Percentiles rank a stretch among this genome's conserved stretches.
Conservation (phyloP, 148 eudicot genomes). For the Rhododendron ferrugineum region DNA sequence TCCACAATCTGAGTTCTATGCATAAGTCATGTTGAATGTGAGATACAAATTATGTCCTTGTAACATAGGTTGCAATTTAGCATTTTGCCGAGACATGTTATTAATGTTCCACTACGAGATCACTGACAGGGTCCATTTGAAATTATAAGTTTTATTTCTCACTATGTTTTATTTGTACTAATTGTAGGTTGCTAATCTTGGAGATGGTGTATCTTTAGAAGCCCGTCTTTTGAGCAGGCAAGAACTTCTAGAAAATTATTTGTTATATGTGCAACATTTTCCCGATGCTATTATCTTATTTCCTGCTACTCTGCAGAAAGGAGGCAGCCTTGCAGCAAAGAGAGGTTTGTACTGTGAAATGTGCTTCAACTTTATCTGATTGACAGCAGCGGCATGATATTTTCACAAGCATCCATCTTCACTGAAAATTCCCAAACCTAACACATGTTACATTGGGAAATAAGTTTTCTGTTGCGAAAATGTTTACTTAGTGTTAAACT, state of each 20-base stretch:
- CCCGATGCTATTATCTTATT: conserved; percentile 17
- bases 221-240: conserved; percentile 89
- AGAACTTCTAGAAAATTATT: conserved; percentile 17
- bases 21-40: not conserved
- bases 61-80: not conserved
- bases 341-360: conserved; percentile 52
- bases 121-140: not conserved
- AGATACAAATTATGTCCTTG: not conserved
- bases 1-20: not conserved
- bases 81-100: not conserved
- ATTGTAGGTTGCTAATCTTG: conserved; percentile 68
- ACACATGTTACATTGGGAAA: not conserved
- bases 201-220: conserved; percentile 91
- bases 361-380: not conserved
- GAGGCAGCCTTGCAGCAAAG: conserved; percentile 85
- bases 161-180: not conserved
- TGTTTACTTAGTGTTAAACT: not conserved
- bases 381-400: not conserved
- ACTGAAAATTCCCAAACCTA: not conserved
- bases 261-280: conserved; percentile 7
- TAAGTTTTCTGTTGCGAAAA: not conserved
- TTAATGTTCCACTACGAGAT: not conserved
- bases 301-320: conserved; percentile 48
- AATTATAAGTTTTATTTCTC: not conserved
- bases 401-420: not conserved